Percentiles rank a stretch among this genome's conserved stretches.
Conservation (phyloP, 2,329 filamentous ascomycete species). For the Aspergillus caelatus region DNA sequence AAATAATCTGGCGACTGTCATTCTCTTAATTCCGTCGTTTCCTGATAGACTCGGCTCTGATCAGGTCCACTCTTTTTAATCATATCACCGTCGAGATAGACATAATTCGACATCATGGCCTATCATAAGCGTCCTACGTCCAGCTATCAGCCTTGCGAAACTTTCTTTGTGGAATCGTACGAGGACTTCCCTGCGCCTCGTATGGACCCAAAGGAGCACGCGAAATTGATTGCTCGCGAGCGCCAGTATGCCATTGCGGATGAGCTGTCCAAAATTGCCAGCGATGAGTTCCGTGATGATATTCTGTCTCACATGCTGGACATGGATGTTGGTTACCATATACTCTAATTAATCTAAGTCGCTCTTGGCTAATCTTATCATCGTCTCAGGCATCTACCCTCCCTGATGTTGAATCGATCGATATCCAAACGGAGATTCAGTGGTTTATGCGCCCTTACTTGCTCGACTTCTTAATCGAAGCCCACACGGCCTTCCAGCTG, state of each 20-base stretch:
- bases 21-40: constrained; percentile 52
- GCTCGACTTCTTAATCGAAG: constrained; percentile 96
- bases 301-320: constrained; percentile 90
- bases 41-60: constrained; percentile 35
- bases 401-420: constrained; percentile 94
- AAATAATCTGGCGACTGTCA: constrained; percentile 52
- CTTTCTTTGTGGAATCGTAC: constrained; percentile 67
- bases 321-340: constrained; percentile 70
- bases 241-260: constrained; percentile 86
- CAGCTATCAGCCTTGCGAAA: constrained; percentile 67
- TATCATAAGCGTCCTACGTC: constrained; percentile 55
- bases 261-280: constrained; percentile 81
- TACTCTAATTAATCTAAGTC: neutral
- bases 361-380: constrained; percentile 27
- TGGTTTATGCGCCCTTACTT: constrained; percentile 99
- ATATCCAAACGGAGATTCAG: constrained; percentile 98
- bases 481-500: constrained; percentile 90
- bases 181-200: constrained; percentile 54
- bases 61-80: constrained; percentile 49
- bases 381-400: constrained; percentile 72
- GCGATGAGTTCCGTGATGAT: constrained; percentile 91
- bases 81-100: constrained; percentile 25
- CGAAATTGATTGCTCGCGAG: constrained; percentile 76
- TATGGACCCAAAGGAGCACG: constrained; percentile 72
- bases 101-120: constrained; percentile 53